Conservation (phyloP, 371 early-diverging fungal species). For the Choanephora cucurbitarum region DNA sequence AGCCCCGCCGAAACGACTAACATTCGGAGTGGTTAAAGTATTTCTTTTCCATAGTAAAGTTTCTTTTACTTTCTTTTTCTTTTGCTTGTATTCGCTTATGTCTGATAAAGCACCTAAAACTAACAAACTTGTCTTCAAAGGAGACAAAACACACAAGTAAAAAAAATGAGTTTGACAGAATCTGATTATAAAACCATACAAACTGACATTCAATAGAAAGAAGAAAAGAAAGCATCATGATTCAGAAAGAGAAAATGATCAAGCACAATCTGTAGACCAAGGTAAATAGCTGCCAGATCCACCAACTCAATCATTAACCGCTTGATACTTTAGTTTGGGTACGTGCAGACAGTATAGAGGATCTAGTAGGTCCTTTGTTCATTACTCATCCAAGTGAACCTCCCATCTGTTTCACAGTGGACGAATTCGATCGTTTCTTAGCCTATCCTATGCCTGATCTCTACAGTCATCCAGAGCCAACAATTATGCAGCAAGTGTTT, state of each 20-base stretch:
- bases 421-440: constrained; percentile 54
- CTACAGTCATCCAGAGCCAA: constrained; percentile 54
- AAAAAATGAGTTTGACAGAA: too few relatives aligned
- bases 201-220: constrained; percentile 39
- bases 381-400: constrained; percentile 69
- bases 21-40: too few relatives aligned
- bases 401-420: constrained; percentile 59
- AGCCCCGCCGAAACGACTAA: too few relatives aligned
- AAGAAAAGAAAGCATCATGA: constrained; percentile 61
- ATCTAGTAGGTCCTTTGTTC: constrained; percentile 74
- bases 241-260: constrained; percentile 35
- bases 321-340: constrained; percentile 82
- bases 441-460: constrained; percentile 50
- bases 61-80: background rate
- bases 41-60: too few relatives aligned
- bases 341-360: constrained; percentile 58
- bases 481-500: constrained; percentile 71
- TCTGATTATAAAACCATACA: too few relatives aligned
- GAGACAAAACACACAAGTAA: constrained; percentile 56
- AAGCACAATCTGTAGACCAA: constrained; percentile 33
- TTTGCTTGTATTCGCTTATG: constrained; percentile 14
- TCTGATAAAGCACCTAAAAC: constrained; percentile 35
- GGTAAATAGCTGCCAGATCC: too few relatives aligned
- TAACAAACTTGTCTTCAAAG: constrained; percentile 60
- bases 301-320: too few relatives aligned